Evolutionary conservation across 1,284 basidiomycete genomes (phyloP).

Genomic region (Cutaneotrichosporon cutaneum): DNA sequence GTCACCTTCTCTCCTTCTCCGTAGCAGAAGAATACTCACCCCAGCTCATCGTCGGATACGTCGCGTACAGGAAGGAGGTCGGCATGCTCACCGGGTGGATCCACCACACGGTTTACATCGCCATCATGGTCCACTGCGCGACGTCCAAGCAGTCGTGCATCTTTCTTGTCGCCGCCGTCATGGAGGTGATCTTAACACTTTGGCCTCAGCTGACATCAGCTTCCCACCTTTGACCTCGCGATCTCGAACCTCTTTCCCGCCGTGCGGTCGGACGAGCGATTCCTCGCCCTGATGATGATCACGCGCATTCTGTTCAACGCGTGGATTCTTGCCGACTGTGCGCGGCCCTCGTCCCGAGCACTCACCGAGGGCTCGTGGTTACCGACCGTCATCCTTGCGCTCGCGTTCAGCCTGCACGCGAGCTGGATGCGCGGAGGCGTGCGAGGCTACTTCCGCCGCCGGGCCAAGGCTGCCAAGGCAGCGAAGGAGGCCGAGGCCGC

Average conservation of each 20-base stretch:
- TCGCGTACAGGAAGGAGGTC: conserved; percentile 52
- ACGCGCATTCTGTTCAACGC: conserved; percentile 61
- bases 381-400: conserved; percentile 54
- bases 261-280: conserved; percentile 58
- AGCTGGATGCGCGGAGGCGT: conserved; percentile 61
- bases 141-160: conserved; percentile 55
- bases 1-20: not conserved
- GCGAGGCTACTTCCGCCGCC: conserved; percentile 57
- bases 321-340: conserved; percentile 52
- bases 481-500: not conserved
- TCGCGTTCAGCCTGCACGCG: conserved; percentile 59
- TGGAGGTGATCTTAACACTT: conserved; percentile 54
- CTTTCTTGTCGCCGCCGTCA: conserved; percentile 57
- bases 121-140: conserved; percentile 57
- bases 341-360: conserved; percentile 46
- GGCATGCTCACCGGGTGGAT: conserved; percentile 62
- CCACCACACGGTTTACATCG: conserved; percentile 61
- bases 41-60: conserved; percentile 42
- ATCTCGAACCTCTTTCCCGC: conserved; percentile 57
- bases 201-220: conserved; percentile 31
- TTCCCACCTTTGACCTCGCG: conserved; percentile 62
- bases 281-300: conserved; percentile 59
- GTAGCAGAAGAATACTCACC: not conserved
- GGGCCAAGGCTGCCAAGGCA: conserved; percentile 11
- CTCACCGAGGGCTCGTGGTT: conserved; percentile 49